Evolutionary conservation across 2,329 filamentous ascomycete species (phyloP).

Genomic region (Clonostachys chloroleuca): DNA sequence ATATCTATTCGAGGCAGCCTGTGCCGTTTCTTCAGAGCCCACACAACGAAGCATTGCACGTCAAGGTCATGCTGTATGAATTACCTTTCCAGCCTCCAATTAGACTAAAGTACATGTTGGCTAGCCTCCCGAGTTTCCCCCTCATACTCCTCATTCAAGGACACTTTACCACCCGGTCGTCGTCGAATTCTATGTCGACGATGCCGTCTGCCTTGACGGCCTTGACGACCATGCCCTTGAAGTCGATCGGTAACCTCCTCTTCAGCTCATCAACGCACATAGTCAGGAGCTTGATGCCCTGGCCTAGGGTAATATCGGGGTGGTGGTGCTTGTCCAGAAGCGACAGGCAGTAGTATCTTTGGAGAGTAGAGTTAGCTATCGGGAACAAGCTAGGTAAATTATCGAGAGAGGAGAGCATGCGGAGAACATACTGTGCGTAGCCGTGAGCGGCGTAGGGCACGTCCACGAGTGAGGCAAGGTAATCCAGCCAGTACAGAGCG

Average conservation of each 20-base stretch:
- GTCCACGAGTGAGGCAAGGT: conserved; percentile 82
- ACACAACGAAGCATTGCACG: too few relatives aligned
- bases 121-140: neutral
- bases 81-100: too few relatives aligned
- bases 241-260: conserved; percentile 94
- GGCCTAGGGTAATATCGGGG: conserved; percentile 82
- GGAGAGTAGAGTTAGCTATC: conserved; percentile 2
- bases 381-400: too few relatives aligned
- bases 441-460: conserved; percentile 96
- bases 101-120: neutral
- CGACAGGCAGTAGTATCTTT: conserved; percentile 92
- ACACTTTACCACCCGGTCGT: conserved; percentile 66
- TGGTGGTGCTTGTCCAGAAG: conserved; percentile 99
- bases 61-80: too few relatives aligned
- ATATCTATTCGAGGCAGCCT: too few relatives aligned
- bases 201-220: conserved; percentile 93
- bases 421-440: conserved; percentile 80
- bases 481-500: conserved; percentile 94
- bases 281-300: conserved; percentile 86
- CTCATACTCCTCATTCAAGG: conserved; percentile 19
- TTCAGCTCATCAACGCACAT: conserved; percentile 98
- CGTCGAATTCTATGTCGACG: conserved; percentile 77
- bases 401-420: neutral
- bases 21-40: too few relatives aligned
- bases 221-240: conserved; percentile 96